Evolutionary conservation across 2,329 filamentous ascomycete genomes (phyloP), one percentile per base, ranked within the genome.

Genomic region (Fusarium cyanostomum): DNA sequence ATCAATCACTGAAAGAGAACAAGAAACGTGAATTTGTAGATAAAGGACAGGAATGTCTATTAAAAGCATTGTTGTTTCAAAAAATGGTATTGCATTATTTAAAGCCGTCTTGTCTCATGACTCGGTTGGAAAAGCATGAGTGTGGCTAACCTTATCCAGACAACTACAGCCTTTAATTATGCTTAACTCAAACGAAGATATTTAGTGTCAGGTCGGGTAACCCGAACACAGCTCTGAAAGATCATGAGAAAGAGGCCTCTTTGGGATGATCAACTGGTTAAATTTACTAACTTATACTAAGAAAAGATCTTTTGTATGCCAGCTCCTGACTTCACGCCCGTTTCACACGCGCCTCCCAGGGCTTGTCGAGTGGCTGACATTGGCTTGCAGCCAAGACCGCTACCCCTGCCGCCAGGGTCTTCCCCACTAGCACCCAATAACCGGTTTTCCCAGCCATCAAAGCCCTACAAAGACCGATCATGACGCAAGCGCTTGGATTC

Each of bases 231-330:
- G 31, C 37, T 7, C 37, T 34, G 6, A 30, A 16, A 38, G 42
- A 56, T 56, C 59, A 51, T 59, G 59, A 64, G 61, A 56, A 51
- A 52, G 53, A 64, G 56, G 58, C 45, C 59, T 65, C 59, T 63
- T 46, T 56, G n/a, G n/a, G n/a, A n/a, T n/a, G n/a, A n/a, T n/a
- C n/a, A n/a, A n/a, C n/a, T n/a, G n/a, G n/a, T n/a, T n/a, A n/a
- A n/a, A n/a, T n/a, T n/a, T n/a, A n/a, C n/a, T n/a, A n/a, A n/a
- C n/a, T n/a, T n/a, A n/a, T n/a, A n/a, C n/a, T n/a, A 27, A 9
- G 13, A 21, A 4, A 15, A n/a, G 2, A 12, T 24, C 11, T 18
- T 21, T 12, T 45, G 13, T 18, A 12, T 27, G 27, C 39, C 16
- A 11, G 26, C 21, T 48, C 58, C 45, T 45, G 38, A n/a, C n/a